These are phyloP conservation scores for Fraxinus platypoda DNA, from an alignment of 305 asterid genomes.

Conservation along the genomic window DNA sequence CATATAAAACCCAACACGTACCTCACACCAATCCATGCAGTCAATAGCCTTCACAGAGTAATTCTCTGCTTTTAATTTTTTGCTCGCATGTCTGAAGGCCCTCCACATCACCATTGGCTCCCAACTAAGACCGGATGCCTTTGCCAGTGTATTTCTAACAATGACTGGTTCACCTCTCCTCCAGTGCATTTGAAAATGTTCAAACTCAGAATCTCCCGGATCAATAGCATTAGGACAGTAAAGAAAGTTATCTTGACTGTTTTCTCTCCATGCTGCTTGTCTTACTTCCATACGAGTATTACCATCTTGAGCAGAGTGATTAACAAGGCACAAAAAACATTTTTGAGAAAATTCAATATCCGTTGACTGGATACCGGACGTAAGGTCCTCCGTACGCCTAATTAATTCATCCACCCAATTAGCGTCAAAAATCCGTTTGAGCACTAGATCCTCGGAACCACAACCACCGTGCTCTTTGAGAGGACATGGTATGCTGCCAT, in stretches of 20 bases:
- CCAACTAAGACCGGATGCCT: slow-evolving; percentile 84
- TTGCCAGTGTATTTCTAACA: slow-evolving; percentile 48
- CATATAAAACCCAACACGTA: slow-evolving; percentile 24
- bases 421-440: slow-evolving; percentile 55
- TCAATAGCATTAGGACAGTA: slow-evolving; percentile 66
- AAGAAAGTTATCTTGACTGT: slow-evolving; percentile 51
- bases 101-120: slow-evolving; percentile 89
- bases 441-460: slow-evolving; percentile 47
- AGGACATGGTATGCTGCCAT: slow-evolving; percentile 70
- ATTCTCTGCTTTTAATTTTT: slow-evolving; percentile 46
- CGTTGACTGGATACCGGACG: slow-evolving; percentile 38
- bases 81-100: slow-evolving; percentile 67
- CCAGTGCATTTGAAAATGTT: slow-evolving; percentile 88
- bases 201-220: slow-evolving; percentile 39
- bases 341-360: slow-evolving; percentile 36
- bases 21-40: slow-evolving; percentile 90
- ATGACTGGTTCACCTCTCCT: slow-evolving; percentile 76
- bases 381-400: slow-evolving; percentile 39
- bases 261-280: slow-evolving; percentile 55
- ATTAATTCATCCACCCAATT: slow-evolving; percentile 53
- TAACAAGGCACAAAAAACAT: slow-evolving; percentile 43
- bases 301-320: slow-evolving; percentile 20
- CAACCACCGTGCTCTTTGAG: slow-evolving; percentile 72
- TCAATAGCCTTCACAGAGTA: slow-evolving; percentile 67
- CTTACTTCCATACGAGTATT: slow-evolving; percentile 35